phyloP scores from a whole-genome alignment of 768 basidiomycete genomes.

The Tylopilus felleus region DNA sequence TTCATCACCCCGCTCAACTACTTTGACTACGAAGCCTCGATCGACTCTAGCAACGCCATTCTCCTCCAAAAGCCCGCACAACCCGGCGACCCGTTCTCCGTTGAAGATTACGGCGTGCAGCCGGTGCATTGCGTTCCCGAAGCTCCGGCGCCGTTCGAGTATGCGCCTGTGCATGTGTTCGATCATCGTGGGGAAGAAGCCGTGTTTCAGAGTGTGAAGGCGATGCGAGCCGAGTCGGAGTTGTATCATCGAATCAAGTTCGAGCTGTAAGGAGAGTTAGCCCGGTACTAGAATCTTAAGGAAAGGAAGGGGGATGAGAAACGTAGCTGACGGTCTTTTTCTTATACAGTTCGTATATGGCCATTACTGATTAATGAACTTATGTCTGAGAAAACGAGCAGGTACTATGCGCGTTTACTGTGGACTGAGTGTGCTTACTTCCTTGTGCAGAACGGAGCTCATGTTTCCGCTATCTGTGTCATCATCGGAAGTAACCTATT shows the following conservation, averaged over 20 bases:
- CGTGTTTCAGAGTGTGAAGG: constrained; percentile 31
- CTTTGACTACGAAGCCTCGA: constrained; percentile 60
- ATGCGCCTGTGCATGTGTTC: constrained; percentile 33
- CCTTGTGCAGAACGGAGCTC: too few species aligned
- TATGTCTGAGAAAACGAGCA: too few species aligned
- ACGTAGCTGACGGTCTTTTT: neutral
- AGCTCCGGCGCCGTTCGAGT: constrained; percentile 38
- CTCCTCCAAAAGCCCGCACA: constrained; percentile 39
- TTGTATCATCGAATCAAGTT: constrained; percentile 39
- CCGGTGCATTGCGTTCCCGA: constrained; percentile 38
- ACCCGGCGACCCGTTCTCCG: constrained; percentile 38
- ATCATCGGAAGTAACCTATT: too few species aligned
- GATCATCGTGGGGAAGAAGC: constrained; percentile 34
- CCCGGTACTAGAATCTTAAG: neutral
- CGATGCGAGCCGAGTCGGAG: constrained; percentile 40
- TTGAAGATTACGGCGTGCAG: constrained; percentile 53
- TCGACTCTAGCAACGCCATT: constrained; percentile 55
- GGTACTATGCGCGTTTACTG: too few species aligned
- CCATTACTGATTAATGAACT: neutral
- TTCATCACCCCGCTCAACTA: constrained; percentile 61
- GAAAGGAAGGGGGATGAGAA: neutral
- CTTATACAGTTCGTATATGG: neutral
- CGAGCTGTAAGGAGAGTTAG: constrained; percentile 12
- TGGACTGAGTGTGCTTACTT: too few species aligned
- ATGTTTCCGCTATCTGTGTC: too few species aligned